Percentiles rank a stretch among this genome's conserved stretches.
Conservation (phyloP, 352 stramenopile species). For the Phytophthora fragariaefolia region DNA sequence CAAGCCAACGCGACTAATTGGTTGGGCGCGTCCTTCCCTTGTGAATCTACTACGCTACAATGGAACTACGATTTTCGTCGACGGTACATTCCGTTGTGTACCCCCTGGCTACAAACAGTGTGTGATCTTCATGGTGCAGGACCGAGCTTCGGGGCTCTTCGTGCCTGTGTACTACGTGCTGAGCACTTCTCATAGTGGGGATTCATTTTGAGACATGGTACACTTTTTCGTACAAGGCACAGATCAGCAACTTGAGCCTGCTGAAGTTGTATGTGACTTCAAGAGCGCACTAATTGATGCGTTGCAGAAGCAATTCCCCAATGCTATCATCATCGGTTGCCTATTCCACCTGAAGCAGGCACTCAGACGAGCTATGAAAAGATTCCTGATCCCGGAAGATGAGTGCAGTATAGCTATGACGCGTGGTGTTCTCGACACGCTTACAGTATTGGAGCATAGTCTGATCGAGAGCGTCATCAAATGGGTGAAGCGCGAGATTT, state of each 20-base stretch:
- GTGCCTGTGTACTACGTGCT: constrained; percentile 29
- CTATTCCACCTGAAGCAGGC: neutral
- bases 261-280: too few relatives aligned
- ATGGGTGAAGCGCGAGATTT: too few relatives aligned
- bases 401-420: neutral
- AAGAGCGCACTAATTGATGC: neutral
- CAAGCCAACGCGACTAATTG: constrained; percentile 16
- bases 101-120: neutral
- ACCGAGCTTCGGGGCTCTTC: constrained; percentile 3
- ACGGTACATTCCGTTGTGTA: too few relatives aligned
- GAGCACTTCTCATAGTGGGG: constrained; percentile 1
- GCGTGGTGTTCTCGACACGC: constrained; percentile 4
- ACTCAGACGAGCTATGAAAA: neutral
- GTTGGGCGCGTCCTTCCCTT: too few relatives aligned
- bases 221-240: constrained; percentile 14
- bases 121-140: neutral
- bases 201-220: constrained; percentile 31
- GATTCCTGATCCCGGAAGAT: too few relatives aligned
- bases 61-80: too few relatives aligned
- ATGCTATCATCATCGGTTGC: neutral
- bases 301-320: constrained; percentile 1
- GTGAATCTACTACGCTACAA: too few relatives aligned
- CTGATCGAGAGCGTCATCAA: neutral
- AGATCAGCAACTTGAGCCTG: too few relatives aligned
- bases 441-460: constrained; percentile 5